phyloP scores from a whole-genome alignment of 192 early-diverging fungal species.

The Podila minutissima region DNA sequence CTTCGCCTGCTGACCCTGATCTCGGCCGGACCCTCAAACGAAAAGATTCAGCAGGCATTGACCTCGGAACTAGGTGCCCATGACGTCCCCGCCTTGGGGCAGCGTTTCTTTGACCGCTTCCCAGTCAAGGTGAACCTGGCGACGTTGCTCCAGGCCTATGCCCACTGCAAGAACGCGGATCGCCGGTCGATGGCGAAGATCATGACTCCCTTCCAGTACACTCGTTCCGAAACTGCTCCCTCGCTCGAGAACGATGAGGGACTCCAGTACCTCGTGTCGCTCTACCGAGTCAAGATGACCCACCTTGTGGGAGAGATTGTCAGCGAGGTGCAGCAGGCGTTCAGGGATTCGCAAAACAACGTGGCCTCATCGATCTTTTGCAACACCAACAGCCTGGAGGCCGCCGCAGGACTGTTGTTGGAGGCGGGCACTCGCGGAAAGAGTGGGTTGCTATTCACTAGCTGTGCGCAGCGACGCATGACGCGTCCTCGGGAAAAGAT shows the following conservation, averaged over 20 bases:
- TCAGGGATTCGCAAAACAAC: conserved; percentile 18
- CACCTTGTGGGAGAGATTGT: conserved; percentile 24
- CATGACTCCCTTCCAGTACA: conserved; percentile 43
- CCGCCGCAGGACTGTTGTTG: conserved; percentile 50
- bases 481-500: conserved; percentile 36
- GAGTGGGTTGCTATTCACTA: conserved; percentile 17
- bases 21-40: conserved; percentile 7
- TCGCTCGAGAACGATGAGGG: conserved; percentile 16
- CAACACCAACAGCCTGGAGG: conserved; percentile 8
- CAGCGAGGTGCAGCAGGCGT: conserved; percentile 12
- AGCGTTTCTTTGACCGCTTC: conserved; percentile 40
- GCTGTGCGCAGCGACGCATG: conserved; percentile 32
- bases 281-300: conserved; percentile 35
- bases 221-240: conserved; percentile 4
- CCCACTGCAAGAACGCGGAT: conserved; percentile 49
- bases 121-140: conserved; percentile 44
- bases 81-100: neutral
- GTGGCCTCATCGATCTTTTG: conserved; percentile 29
- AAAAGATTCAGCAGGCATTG: conserved; percentile 1
- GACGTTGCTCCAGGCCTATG: conserved; percentile 48
- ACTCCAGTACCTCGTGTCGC: conserved; percentile 13
- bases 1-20: conserved; percentile 36
- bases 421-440: conserved; percentile 35
- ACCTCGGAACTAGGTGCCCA: conserved; percentile 2
- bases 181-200: conserved; percentile 34